A percentile compares a stretch with the other conserved stretches of the same genome.
phyloP scores from a whole-genome alignment of 106 monocot species.

The Acanthochlamys bracteata region DNA sequence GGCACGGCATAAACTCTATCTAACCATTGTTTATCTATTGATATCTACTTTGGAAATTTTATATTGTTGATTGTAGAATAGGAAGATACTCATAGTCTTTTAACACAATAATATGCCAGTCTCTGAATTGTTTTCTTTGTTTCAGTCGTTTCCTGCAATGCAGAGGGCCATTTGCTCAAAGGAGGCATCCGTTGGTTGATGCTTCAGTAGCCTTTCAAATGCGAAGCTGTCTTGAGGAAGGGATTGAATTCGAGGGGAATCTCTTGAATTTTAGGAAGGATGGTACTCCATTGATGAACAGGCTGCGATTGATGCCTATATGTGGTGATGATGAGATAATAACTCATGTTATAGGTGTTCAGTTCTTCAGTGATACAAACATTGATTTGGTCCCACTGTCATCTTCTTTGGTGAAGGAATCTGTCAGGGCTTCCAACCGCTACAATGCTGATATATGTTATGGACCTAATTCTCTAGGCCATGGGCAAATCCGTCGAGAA shows the following conservation, averaged over 20 bases:
- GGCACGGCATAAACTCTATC: too few species aligned
- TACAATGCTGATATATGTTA: slow-evolving; percentile 16
- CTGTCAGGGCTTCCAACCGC: slow-evolving; percentile 8
- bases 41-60: too few species aligned
- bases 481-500: slow-evolving; percentile 43
- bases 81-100: too few species aligned
- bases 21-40: too few species aligned
- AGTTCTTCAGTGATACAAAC: slow-evolving; percentile 65
- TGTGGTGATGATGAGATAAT: slow-evolving; percentile 77
- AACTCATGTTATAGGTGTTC: slow-evolving; percentile 83
- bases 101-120: too few species aligned
- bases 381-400: slow-evolving; percentile 71
- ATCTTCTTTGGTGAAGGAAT: slow-evolving; percentile 35
- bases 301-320: slow-evolving; percentile 57
- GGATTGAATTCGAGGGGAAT: slow-evolving; percentile 72
- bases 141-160: slow-evolving; percentile 93
- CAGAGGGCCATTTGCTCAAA: slow-evolving; percentile 93
- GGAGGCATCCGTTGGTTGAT: slow-evolving; percentile 83
- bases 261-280: slow-evolving; percentile 88
- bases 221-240: slow-evolving; percentile 59
- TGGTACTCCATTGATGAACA: slow-evolving; percentile 84
- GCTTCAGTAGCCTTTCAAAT: slow-evolving; percentile 71
- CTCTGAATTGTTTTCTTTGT: too few species aligned
- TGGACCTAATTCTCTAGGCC: slow-evolving; percentile 21
- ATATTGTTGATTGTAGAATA: too few species aligned